phyloP scores from a whole-genome alignment of 1,139 yeast species.

The Spencermartinsiella ligniputridi region DNA sequence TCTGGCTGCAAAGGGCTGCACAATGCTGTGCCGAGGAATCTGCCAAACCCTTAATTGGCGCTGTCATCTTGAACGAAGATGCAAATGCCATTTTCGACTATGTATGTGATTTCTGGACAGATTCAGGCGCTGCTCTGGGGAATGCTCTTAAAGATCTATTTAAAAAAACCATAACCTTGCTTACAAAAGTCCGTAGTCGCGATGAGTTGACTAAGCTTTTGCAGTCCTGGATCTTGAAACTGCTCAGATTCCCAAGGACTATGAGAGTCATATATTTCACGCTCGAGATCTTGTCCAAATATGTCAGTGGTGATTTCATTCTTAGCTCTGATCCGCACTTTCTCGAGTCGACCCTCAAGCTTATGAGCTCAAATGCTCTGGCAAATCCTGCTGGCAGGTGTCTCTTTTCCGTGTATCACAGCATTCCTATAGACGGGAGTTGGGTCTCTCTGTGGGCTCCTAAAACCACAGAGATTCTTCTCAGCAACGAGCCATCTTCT shows the following conservation, averaged over 20 bases:
- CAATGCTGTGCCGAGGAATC: conserved; percentile 29
- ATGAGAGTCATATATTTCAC: conserved; percentile 58
- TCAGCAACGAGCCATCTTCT: conserved; percentile 33
- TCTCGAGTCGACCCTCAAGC: conserved; percentile 41
- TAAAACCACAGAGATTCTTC: conserved; percentile 37
- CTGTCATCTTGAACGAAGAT: conserved; percentile 26
- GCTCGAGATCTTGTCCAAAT: conserved; percentile 51
- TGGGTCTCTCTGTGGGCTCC: conserved; percentile 58
- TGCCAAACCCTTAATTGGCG: neutral
- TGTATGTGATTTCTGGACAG: conserved; percentile 65
- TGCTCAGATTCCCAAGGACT: conserved; percentile 43
- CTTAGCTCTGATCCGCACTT: conserved; percentile 44
- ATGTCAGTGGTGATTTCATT: conserved; percentile 41
- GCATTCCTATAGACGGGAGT: conserved; percentile 22
- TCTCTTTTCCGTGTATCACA: conserved; percentile 41
- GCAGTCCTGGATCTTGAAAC: conserved; percentile 42
- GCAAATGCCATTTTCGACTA: conserved; percentile 46
- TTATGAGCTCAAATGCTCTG: conserved; percentile 54
- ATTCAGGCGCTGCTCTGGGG: conserved; percentile 64
- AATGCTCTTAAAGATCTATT: conserved; percentile 63
- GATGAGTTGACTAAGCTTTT: conserved; percentile 27
- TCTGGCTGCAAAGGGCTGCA: conserved; percentile 57
- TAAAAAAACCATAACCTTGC: conserved; percentile 44
- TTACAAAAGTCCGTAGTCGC: conserved; percentile 21
- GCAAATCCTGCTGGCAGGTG: conserved; percentile 69